Evolutionary conservation across 345 rosid species (phyloP).

Genomic region (Acer yangbiense): DNA sequence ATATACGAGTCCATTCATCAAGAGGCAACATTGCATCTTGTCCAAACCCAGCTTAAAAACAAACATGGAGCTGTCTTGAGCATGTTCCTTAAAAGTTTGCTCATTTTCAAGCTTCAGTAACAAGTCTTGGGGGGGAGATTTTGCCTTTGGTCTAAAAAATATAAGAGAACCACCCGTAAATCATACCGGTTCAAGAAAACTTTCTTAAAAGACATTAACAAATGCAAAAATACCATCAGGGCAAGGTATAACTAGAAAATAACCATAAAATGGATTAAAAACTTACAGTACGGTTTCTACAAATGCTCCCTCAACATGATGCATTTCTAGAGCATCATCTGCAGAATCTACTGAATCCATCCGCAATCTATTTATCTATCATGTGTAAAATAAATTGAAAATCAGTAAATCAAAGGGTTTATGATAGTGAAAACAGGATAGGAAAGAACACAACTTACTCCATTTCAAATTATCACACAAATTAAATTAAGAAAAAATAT

Average conservation of each 20-base stretch:
- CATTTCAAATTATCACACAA: constrained; percentile 1
- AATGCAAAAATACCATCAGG: constrained; percentile 16
- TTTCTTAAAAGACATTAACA: constrained; percentile 12
- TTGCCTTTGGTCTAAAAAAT: constrained; percentile 67
- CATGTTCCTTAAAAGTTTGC: constrained; percentile 49
- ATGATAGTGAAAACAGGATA: neutral
- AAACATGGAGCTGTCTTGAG: constrained; percentile 77
- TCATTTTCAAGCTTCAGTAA: constrained; percentile 87
- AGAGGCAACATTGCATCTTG: constrained; percentile 64
- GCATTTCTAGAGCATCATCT: constrained; percentile 72
- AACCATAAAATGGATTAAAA: constrained; percentile 15
- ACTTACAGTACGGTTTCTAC: constrained; percentile 88
- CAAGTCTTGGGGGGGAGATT: constrained; percentile 79
- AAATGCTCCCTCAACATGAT: constrained; percentile 89
- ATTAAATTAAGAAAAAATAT: neutral
- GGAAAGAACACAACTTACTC: neutral
- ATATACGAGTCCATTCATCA: constrained; percentile 96
- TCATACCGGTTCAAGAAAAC: constrained; percentile 2
- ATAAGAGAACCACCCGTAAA: constrained; percentile 18
- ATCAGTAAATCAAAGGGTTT: neutral
- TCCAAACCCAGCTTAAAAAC: constrained; percentile 87
- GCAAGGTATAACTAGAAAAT: neutral
- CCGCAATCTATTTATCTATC: constrained; percentile 68
- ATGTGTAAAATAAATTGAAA: constrained; percentile 17
- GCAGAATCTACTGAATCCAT: constrained; percentile 58